These are phyloP conservation scores for Entomortierella beljakovae DNA, from an alignment of 192 early-diverging fungal species.

Conservation along the genomic window DNA sequence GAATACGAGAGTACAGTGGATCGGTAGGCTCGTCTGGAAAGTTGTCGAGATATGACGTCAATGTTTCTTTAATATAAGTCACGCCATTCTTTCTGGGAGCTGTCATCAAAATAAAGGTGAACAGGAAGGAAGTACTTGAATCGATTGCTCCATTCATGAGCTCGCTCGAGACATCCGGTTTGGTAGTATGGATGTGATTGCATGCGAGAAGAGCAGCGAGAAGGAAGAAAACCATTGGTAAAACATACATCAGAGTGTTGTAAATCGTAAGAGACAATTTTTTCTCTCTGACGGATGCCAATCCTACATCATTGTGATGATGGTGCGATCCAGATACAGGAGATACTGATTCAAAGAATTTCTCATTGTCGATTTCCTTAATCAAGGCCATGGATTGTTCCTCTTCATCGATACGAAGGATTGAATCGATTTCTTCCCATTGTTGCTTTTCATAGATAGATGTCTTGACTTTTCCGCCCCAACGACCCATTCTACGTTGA, in stretches of 20 bases:
- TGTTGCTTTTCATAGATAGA: slow-evolving; percentile 18
- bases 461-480: slow-evolving; percentile 39
- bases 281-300: not conserved
- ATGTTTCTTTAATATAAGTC: slow-evolving; percentile 54
- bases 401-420: not conserved
- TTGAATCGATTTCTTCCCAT: slow-evolving; percentile 8
- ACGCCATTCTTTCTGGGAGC: slow-evolving; percentile 59
- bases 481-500: slow-evolving; percentile 42
- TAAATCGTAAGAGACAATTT: slow-evolving; percentile 7
- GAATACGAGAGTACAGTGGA: slow-evolving; percentile 57
- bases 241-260: slow-evolving; percentile 16
- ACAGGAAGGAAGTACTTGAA: slow-evolving; percentile 43
- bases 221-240: slow-evolving; percentile 22
- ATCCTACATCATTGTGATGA: slow-evolving; percentile 11
- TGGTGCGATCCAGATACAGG: not conserved
- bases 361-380: slow-evolving; percentile 8
- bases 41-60: slow-evolving; percentile 58
- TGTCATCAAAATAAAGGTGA: slow-evolving; percentile 63
- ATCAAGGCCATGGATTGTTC: slow-evolving; percentile 3
- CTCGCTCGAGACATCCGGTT: slow-evolving; percentile 14
- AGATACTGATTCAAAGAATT: not conserved
- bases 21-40: slow-evolving; percentile 50
- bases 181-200: slow-evolving; percentile 34
- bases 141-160: slow-evolving; percentile 28
- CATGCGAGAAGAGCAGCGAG: slow-evolving; percentile 39